Percentiles rank a stretch among this genome's conserved stretches.
Conservation (phyloP, 306 rosid species). For the Ormosia semicastrata region DNA sequence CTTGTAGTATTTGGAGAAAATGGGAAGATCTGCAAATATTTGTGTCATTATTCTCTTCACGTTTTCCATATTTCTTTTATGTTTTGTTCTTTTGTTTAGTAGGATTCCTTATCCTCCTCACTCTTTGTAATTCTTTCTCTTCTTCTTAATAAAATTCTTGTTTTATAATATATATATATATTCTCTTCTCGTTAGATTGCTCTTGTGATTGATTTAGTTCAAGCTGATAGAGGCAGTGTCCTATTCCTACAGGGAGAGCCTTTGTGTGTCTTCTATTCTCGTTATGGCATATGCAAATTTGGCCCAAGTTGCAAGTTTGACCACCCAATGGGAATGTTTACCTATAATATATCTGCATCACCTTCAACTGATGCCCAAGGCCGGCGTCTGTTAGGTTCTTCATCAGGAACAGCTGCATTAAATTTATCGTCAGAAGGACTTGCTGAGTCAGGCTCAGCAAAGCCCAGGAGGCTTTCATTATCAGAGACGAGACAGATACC, state of each 20-base stretch:
- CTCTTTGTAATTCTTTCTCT: too few species aligned
- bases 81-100: too few species aligned
- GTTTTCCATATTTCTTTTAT: not conserved
- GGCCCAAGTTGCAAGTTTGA: constrained; percentile 98
- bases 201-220: constrained; percentile 3
- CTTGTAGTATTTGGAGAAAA: not conserved
- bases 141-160: too few species aligned
- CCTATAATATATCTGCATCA: constrained; percentile 63
- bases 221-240: constrained; percentile 25
- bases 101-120: too few species aligned
- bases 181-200: not conserved
- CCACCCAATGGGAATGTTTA: constrained; percentile 80
- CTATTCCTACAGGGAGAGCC: constrained; percentile 75
- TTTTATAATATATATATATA: too few species aligned
- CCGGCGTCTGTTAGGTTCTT: constrained; percentile 63
- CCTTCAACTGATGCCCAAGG: constrained; percentile 58
- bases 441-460: constrained; percentile 65
- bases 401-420: constrained; percentile 66
- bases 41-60: not conserved
- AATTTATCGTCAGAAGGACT: constrained; percentile 72
- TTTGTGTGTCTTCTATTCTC: constrained; percentile 85
- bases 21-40: not conserved
- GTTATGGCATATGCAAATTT: constrained; percentile 95
- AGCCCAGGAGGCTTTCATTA: constrained; percentile 67
- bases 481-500: constrained; percentile 78